Percentiles rank a stretch among this genome's conserved stretches.
Evolutionary conservation across 1,139 yeast genomes (phyloP).

Genomic region (Pichia sp.): DNA sequence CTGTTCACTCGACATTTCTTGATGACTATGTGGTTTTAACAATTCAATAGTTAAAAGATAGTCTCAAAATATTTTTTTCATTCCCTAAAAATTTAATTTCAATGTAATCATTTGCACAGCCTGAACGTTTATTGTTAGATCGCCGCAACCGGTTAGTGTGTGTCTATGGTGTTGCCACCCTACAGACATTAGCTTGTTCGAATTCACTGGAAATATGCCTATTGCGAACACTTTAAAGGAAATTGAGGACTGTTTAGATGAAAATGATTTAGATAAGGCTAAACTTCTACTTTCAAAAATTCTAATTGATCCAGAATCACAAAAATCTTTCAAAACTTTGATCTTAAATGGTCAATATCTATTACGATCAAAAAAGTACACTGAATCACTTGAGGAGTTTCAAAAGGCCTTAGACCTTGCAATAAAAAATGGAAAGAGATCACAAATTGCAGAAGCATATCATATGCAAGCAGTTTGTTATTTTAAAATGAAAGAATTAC

Average conservation of each 20-base stretch:
- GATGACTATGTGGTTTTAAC: not conserved
- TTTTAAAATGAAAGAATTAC: constrained; percentile 35
- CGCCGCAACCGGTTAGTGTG: no score
- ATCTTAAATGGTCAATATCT: constrained; percentile 30
- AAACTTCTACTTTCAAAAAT: constrained; percentile 29
- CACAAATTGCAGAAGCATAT: constrained; percentile 50
- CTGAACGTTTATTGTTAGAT: no score
- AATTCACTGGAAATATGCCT: constrained; percentile 30
- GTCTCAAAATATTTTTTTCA: no score
- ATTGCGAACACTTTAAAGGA: constrained; percentile 31
- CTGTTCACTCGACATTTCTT: not conserved
- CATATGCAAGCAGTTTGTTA: constrained; percentile 50
- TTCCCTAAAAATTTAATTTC: no score
- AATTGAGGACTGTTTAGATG: constrained; percentile 31
- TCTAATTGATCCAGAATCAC: constrained; percentile 26
- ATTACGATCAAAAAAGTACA: constrained; percentile 44
- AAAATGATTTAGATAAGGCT: constrained; percentile 34
- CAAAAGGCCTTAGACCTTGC: constrained; percentile 52
- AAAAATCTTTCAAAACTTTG: constrained; percentile 33
- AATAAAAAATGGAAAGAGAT: constrained; percentile 40
- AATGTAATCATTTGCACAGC: no score
- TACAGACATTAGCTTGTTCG: no score
- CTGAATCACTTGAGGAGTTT: constrained; percentile 46
- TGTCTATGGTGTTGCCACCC: no score
- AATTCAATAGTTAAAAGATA: no score